Base-by-base conservation (phyloP, 164 flowering plant species). In the Hamamelis virginiana region DNA sequence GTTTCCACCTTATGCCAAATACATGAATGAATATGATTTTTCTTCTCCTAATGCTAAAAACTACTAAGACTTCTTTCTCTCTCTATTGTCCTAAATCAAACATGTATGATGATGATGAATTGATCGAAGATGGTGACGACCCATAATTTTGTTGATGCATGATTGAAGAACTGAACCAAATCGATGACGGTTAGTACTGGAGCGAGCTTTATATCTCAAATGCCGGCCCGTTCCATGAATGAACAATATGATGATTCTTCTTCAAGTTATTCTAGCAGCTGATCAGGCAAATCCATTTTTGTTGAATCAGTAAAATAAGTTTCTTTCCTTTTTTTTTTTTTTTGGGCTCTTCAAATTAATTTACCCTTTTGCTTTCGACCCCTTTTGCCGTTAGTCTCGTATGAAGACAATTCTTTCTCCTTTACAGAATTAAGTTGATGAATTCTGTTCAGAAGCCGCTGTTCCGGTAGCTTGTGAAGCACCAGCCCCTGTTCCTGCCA, bases 361-460 rank as follows among this genome's bases (percentile, higher is more conserved):
- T 53, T 65, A 21, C 16, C 38, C 61, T 63, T 68, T 62, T 23
- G n/a, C 23, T 26, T 15, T 10, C 18, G 8, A 11, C 9, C 27
- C 47, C n/a, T 59, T 72, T 50, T 68, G 18, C 25, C 64, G 74
- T 77, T 69, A 79, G 76, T 67, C 74, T 46, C 74, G 38, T 25
- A 59, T 53, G 59, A 50, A 74, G 68, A 65, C 59, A 62, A 16
- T 68, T 55, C 18, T 64, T 23, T 26, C 21, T 47, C 53, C 14
- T 21, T 11, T n/a, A 60, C 1, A 10, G 9, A 55, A 65, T 68
- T 74, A 76, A 62, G 82, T 69, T 48, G 85, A 73, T 59, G 85
- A 73, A 38, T 69, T 82, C 66, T 77, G 84, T 65, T 87, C 84
- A 16, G 83, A 65, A 62, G 79, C 60, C 18, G 79, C 60, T 18